A percentile compares a stretch with the other conserved stretches of the same genome.
These are phyloP conservation scores for Tritrichomonas foetus DNA, from an alignment of 208 protist genomes.

Conservation along the genomic window DNA sequence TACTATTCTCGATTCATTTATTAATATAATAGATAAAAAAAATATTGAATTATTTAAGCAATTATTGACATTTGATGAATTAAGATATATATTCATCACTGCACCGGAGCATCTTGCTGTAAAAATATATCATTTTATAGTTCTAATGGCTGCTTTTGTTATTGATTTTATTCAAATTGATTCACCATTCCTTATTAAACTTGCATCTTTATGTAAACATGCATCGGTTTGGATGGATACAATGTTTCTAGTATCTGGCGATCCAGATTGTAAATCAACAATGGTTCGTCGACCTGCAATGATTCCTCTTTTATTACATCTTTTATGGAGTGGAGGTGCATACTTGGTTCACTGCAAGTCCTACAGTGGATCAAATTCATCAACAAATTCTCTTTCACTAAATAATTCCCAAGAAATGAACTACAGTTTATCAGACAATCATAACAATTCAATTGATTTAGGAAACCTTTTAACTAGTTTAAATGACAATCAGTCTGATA, in stretches of 20 bases:
- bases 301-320: background rate
- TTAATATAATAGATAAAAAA: background rate
- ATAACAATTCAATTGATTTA: no score
- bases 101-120: background rate
- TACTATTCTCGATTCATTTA: background rate
- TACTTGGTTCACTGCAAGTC: background rate
- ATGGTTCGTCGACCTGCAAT: background rate
- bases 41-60: background rate
- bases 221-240: background rate
- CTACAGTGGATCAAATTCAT: no score
- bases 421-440: no score
- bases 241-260: background rate
- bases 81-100: background rate
- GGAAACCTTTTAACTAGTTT: no score
- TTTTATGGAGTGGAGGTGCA: background rate
- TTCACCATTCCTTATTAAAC: background rate
- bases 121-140: background rate
- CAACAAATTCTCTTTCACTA: no score
- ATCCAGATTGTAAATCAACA: background rate
- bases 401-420: no score
- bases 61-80: background rate
- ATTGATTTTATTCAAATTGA: background rate
- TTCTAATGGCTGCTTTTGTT: background rate
- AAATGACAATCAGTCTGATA: background rate
- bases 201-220: background rate